Conservation (phyloP, 106 monocot species). For the Dendrobium chrysotoxum region DNA sequence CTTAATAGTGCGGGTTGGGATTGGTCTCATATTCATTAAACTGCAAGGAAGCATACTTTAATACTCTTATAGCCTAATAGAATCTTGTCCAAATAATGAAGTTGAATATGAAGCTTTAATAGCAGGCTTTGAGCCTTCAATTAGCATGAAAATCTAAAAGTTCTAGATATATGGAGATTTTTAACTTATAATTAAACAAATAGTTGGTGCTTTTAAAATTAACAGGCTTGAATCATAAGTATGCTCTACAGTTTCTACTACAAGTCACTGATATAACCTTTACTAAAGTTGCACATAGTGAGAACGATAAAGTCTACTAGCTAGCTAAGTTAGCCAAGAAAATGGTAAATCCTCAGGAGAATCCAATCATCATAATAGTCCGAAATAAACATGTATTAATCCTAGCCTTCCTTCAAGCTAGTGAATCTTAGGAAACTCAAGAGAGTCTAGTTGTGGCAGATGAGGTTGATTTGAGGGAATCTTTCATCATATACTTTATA, state of each 20-base stretch:
- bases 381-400: not conserved
- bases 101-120: conserved; percentile 8
- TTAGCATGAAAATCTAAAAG: not conserved
- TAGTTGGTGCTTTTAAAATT: not conserved
- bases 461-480: not conserved
- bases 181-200: not conserved
- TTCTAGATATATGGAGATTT: not conserved
- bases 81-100: conserved; percentile 4
- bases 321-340: not conserved
- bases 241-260: not conserved
- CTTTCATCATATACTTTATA: not conserved
- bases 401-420: not conserved
- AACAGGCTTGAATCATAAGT: not conserved
- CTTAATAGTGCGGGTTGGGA: not conserved
- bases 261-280: not conserved
- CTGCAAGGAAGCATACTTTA: not conserved
- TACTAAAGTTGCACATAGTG: not conserved
- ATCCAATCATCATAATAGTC: not conserved
- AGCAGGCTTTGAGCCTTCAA: not conserved
- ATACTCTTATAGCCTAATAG: not conserved
- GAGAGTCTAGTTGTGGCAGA: not conserved
- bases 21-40: conserved; percentile 1
- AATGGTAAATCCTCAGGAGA: not conserved
- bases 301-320: not conserved
- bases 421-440: not conserved